Evolutionary conservation across 306 rosid genomes (phyloP), one percentile per base, ranked within the genome.

Genomic region (Gynostemma pentaphyllum): DNA sequence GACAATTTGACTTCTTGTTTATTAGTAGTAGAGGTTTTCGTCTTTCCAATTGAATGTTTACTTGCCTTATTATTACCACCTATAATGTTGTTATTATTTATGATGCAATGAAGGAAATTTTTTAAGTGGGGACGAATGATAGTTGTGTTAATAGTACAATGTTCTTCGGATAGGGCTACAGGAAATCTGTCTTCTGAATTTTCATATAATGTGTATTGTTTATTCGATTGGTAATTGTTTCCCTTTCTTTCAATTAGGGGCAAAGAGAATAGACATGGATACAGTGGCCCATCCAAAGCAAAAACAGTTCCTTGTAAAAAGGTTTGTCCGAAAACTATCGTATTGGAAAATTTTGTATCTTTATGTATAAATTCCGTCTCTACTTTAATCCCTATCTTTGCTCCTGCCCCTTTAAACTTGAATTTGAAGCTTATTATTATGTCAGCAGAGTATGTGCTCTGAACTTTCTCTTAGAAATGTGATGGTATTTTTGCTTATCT

Each of bases 231-330:
- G 18, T 18, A 7, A 54, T 27, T 7, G 2, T 40, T 36, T 59
- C 67, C 26, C 48, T 53, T 39, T 62, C 55, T 44, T 75, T 46
- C n/a, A 22, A 75, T 45, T 70, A 85, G 87, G 72, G 64, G 45
- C n/a, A n/a, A n/a, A n/a, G 45, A 24, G 10, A 60, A 34, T 29
- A 80, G 66, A 39, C 67, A 57, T 62, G 70, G 57, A 70, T 47
- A 24, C 45, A 55, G 52, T 56, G 36, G 62, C 73, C 59, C 24
- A 37, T 59, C 56, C 28, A 75, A 72, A 70, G 71, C 85, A 55
- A 64, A 68, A 54, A 67, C 75, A 21, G 80, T 57, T 73, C 84
- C 79, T 41, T 67, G 51, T 45, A 76, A 68, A 71, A 87, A 81
- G 94, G 97, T 90, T 68, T 16, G 66, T 63, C 15, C 21, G 59